Conservation (phyloP, 2,329 filamentous ascomycete species). For the Hortaea werneckii region DNA sequence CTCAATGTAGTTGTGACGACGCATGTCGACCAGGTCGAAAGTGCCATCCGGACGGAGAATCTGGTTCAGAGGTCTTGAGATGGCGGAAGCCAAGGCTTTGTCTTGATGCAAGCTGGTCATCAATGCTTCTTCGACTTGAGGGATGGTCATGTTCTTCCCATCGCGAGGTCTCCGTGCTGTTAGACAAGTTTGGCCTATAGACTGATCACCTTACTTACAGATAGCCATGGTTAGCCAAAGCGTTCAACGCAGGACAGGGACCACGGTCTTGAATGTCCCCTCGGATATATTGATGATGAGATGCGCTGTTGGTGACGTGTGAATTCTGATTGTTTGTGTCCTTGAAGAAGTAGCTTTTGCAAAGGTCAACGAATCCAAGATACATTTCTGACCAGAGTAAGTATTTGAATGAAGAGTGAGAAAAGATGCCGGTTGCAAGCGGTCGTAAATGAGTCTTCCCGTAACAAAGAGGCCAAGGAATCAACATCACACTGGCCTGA, state of each 20-base stretch:
- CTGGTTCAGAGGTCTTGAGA: conserved; percentile 7
- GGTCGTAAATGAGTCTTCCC: no score
- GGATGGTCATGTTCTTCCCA: conserved; percentile 23
- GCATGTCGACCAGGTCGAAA: conserved; percentile 23
- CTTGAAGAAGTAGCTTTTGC: no score
- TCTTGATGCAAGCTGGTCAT: background rate
- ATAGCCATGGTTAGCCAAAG: conserved; percentile 25
- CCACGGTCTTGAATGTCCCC: background rate
- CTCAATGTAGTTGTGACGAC: conserved; percentile 26
- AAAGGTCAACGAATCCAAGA: no score
- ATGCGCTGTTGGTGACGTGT: no score
- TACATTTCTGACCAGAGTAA: no score
- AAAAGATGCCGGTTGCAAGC: no score
- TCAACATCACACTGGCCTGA: no score
- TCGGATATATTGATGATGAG: no score
- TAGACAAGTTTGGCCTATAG: background rate
- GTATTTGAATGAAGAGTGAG: no score
- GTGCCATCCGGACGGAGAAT: conserved; percentile 19
- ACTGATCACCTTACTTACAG: conserved; percentile 14
- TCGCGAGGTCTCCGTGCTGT: conserved; percentile 20
- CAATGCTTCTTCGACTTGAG: conserved; percentile 19
- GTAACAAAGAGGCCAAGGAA: no score
- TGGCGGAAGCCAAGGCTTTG: conserved; percentile 5
- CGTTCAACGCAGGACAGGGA: conserved; percentile 23
- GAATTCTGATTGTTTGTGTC: no score